phyloP scores from a whole-genome alignment of 2,329 filamentous ascomycete genomes.

The Fusarium continuum region DNA sequence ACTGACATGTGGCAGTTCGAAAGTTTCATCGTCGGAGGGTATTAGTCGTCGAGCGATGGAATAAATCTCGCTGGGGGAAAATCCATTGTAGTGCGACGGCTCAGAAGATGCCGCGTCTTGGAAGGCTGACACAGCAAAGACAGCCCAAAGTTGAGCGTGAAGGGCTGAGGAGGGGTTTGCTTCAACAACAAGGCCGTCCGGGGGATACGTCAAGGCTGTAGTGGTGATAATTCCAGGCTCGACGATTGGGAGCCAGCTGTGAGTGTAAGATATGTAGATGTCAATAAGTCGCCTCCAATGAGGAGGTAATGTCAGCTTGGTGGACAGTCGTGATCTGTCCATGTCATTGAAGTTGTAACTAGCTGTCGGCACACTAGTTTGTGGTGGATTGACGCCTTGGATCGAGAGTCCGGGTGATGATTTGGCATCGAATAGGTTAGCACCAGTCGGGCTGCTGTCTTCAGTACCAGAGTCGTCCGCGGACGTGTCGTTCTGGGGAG shows the following conservation, averaged over 20 bases:
- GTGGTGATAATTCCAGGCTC: constrained; percentile 70
- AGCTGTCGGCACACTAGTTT: constrained; percentile 7
- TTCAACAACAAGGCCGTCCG: constrained; percentile 46
- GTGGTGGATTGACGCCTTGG: constrained; percentile 18
- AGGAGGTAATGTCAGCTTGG: constrained; percentile 54
- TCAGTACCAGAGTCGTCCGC: constrained; percentile 48
- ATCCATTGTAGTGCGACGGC: background rate
- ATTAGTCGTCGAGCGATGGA: constrained; percentile 59
- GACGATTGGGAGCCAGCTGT: constrained; percentile 79
- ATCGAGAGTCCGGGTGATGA: constrained; percentile 32
- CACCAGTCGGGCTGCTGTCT: constrained; percentile 40
- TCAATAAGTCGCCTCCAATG: constrained; percentile 72
- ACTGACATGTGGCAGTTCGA: constrained; percentile 53
- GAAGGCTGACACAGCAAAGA: constrained; percentile 65
- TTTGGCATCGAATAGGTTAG: constrained; percentile 30
- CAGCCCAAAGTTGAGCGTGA: constrained; percentile 68
- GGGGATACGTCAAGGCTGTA: constrained; percentile 55
- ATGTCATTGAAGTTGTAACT: constrained; percentile 10
- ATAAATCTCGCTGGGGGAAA: constrained; percentile 55
- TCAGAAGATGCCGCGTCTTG: constrained; percentile 54
- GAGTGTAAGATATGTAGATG: constrained; percentile 78
- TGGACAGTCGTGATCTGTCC: constrained; percentile 7
- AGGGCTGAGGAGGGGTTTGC: constrained; percentile 47
- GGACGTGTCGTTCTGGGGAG: constrained; percentile 47
- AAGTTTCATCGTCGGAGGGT: constrained; percentile 57